These are phyloP conservation scores for Penicillium bialowiezense DNA, from an alignment of 495 filamentous ascomycete genomes.

Conservation along the genomic window DNA sequence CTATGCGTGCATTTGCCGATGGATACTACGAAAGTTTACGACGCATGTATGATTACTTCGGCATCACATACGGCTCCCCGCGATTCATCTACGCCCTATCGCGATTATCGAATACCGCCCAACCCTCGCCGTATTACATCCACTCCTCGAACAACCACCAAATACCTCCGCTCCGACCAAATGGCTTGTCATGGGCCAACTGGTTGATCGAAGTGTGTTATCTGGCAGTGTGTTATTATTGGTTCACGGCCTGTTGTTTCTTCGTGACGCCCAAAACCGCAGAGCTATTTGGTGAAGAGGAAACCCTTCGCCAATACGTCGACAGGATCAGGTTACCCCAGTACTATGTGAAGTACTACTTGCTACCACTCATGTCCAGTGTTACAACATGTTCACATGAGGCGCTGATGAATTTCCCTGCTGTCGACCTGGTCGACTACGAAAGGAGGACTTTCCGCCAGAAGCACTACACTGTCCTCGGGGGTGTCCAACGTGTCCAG, in stretches of 20 bases:
- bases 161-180: constrained; percentile 35
- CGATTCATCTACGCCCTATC: constrained; percentile 39
- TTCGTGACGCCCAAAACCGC: constrained; percentile 29
- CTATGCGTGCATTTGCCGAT: constrained; percentile 55
- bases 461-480: constrained; percentile 46
- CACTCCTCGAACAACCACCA: constrained; percentile 45
- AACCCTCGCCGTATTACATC: constrained; percentile 7
- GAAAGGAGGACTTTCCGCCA: constrained; percentile 40
- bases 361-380: constrained; percentile 51
- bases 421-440: constrained; percentile 47
- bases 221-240: constrained; percentile 42
- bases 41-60: constrained; percentile 53
- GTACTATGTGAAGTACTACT: constrained; percentile 40
- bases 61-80: constrained; percentile 39
- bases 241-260: constrained; percentile 49
- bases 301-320: constrained; percentile 44
- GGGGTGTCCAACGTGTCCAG: constrained; percentile 47
- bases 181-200: constrained; percentile 9
- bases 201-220: constrained; percentile 41
- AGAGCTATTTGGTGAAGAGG: constrained; percentile 15
- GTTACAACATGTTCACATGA: constrained; percentile 52
- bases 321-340: constrained; percentile 42
- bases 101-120: constrained; percentile 24
- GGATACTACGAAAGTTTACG: constrained; percentile 53
- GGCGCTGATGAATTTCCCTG: constrained; percentile 49